These are phyloP conservation scores for Helichrysum umbraculigerum DNA, from an alignment of 129 eudicot genomes.

Conservation along the genomic window DNA sequence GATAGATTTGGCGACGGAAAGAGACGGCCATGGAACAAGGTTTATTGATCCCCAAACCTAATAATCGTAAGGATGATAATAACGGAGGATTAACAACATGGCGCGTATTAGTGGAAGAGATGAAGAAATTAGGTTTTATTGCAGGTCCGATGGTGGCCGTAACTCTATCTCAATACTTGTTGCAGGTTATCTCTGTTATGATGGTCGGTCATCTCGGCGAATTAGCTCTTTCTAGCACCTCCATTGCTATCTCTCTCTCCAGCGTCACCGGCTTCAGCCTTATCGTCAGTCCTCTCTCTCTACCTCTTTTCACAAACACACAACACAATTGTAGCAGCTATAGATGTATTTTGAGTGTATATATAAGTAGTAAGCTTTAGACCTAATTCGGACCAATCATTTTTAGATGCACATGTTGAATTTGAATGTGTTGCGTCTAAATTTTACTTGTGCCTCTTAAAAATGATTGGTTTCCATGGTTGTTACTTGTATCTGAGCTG, in stretches of 20 bases:
- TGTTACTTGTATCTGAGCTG: no score
- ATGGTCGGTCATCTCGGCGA: conserved; percentile 78
- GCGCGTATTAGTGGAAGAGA: conserved; percentile 41
- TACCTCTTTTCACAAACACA: neutral
- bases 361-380: neutral
- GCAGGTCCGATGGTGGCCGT: conserved; percentile 82
- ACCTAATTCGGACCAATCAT: neutral
- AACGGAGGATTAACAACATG: conserved; percentile 28
- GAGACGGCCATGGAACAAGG: conserved; percentile 21
- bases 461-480: no score
- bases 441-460: no score
- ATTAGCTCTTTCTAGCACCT: conserved; percentile 63
- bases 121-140: conserved; percentile 47
- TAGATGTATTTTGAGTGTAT: neutral
- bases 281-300: conserved; percentile 34
- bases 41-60: neutral
- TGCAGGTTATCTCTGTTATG: conserved; percentile 51
- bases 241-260: conserved; percentile 62
- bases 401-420: neutral
- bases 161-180: conserved; percentile 40
- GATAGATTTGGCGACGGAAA: neutral
- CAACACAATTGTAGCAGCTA: neutral
- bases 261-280: conserved; percentile 72
- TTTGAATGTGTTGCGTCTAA: neutral
- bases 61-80: neutral